Evolutionary conservation across 352 stramenopile genomes (phyloP).

Genomic region (Lagenidium sp.): DNA sequence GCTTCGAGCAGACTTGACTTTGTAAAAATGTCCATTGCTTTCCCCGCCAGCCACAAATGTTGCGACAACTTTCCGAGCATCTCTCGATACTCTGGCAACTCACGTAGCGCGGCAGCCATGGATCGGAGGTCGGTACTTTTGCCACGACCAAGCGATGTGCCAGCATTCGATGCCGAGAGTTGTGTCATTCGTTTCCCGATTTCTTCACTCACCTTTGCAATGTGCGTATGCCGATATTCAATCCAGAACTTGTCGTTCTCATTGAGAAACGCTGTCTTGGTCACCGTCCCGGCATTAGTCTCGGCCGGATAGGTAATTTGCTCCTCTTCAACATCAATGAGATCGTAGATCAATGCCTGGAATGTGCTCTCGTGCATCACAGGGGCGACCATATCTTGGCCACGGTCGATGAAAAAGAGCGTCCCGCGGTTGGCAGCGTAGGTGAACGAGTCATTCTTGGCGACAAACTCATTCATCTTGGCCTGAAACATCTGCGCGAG

Average conservation of each 20-base stretch:
- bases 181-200: conserved; percentile 71
- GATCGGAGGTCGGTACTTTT: conserved; percentile 86
- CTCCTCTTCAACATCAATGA: conserved; percentile 92
- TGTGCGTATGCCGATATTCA: conserved; percentile 95
- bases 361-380: conserved; percentile 98
- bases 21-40: conserved; percentile 93
- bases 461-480: conserved; percentile 95
- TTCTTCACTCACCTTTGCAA: conserved; percentile 84
- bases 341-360: conserved; percentile 95
- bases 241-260: conserved; percentile 97
- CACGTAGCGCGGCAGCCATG: conserved; percentile 89
- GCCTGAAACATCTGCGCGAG: conserved; percentile 90
- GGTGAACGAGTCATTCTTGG: conserved; percentile 85
- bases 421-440: conserved; percentile 88
- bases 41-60: conserved; percentile 91
- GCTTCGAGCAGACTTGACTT: conserved; percentile 82
- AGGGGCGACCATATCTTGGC: conserved; percentile 90
- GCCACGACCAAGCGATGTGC: conserved; percentile 61
- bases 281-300: conserved; percentile 63
- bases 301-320: conserved; percentile 90
- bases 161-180: conserved; percentile 73
- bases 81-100: conserved; percentile 93
- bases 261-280: conserved; percentile 92
- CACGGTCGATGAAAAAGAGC: conserved; percentile 92
- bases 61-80: conserved; percentile 92